Conservation (phyloP, 306 rosid species). For the Psophocarpus tetragonolobus region DNA sequence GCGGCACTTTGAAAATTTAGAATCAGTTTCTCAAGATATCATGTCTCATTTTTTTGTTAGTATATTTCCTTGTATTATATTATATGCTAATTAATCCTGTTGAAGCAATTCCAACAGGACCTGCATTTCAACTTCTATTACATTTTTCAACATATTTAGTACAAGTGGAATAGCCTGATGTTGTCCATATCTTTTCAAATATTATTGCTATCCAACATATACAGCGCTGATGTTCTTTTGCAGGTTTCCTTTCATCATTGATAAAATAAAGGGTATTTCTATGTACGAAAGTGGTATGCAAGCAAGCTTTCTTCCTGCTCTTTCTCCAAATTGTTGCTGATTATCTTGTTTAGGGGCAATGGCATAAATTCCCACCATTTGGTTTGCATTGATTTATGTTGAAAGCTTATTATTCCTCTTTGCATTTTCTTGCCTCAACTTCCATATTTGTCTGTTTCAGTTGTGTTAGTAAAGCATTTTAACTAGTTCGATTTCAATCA, state of each 20-base stretch:
- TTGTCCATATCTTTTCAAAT: constrained; percentile 15
- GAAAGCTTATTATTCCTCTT: background rate
- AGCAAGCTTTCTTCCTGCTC: constrained; percentile 26
- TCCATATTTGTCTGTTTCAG: background rate
- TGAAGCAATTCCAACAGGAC: constrained; percentile 4
- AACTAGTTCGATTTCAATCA: constrained; percentile 15
- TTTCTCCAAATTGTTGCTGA: constrained; percentile 11
- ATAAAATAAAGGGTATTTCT: constrained; percentile 61
- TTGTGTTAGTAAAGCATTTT: constrained; percentile 8
- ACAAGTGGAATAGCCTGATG: background rate
- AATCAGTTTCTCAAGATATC: background rate
- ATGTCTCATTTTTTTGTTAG: background rate
- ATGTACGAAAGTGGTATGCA: constrained; percentile 87
- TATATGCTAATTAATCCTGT: background rate
- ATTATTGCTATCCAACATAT: constrained; percentile 5
- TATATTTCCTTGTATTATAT: background rate
- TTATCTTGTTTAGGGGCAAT: constrained; percentile 25
- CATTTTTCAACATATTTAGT: constrained; percentile 9
- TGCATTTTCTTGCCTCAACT: background rate
- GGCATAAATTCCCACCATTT: background rate
- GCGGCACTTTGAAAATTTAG: constrained; percentile 7
- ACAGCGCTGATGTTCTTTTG: constrained; percentile 33
- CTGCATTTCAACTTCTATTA: constrained; percentile 1
- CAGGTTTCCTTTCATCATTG: constrained; percentile 93
- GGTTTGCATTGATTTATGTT: background rate